A percentile compares a stretch with the other conserved stretches of the same genome.
These are phyloP conservation scores for peach (Prunus persica) DNA, from an alignment of 306 rosid species.

Conservation along the genomic window DNA sequence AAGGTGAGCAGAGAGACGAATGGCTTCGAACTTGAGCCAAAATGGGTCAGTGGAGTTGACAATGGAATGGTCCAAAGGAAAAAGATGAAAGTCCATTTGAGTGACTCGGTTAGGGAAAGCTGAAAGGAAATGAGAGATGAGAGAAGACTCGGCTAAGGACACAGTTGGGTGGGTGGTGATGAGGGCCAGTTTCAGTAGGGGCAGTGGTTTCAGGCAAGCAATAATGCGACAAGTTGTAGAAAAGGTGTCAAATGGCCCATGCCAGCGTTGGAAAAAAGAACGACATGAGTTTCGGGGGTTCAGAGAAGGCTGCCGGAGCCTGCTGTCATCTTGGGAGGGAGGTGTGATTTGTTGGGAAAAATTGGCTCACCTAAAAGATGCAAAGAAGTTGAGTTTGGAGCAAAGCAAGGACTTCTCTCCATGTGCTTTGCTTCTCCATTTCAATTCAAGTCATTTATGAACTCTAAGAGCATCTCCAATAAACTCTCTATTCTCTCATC, in stretches of 20 bases:
- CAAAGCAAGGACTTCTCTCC: too few species aligned
- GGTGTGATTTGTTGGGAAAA: not conserved
- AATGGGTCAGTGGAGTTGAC: slow-evolving; percentile 42
- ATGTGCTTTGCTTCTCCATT: too few species aligned
- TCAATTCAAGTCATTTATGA: too few species aligned
- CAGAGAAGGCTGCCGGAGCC: not conserved
- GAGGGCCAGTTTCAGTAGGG: slow-evolving; percentile 40
- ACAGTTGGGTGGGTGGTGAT: slow-evolving; percentile 42
- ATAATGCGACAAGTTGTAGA: slow-evolving; percentile 38
- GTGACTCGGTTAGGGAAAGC: slow-evolving; percentile 35
- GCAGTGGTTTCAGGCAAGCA: slow-evolving; percentile 38
- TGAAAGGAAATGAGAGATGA: slow-evolving; percentile 43
- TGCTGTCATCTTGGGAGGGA: not conserved
- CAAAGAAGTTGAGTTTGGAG: too few species aligned
- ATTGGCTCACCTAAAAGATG: too few species aligned
- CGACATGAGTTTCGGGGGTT: slow-evolving; percentile 30
- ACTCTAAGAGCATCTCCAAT: too few species aligned
- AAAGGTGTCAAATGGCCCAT: slow-evolving; percentile 58
- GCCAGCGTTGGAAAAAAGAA: slow-evolving; percentile 54
- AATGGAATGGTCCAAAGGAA: slow-evolving; percentile 14
- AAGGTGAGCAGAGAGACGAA: slow-evolving; percentile 45
- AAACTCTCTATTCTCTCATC: too few species aligned
- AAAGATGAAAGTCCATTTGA: slow-evolving; percentile 16
- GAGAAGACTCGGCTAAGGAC: slow-evolving; percentile 42
- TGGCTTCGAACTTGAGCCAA: slow-evolving; percentile 30